These are phyloP conservation scores for Claviceps sp. DNA, from an alignment of 2,329 filamentous ascomycete genomes.

Conservation along the genomic window DNA sequence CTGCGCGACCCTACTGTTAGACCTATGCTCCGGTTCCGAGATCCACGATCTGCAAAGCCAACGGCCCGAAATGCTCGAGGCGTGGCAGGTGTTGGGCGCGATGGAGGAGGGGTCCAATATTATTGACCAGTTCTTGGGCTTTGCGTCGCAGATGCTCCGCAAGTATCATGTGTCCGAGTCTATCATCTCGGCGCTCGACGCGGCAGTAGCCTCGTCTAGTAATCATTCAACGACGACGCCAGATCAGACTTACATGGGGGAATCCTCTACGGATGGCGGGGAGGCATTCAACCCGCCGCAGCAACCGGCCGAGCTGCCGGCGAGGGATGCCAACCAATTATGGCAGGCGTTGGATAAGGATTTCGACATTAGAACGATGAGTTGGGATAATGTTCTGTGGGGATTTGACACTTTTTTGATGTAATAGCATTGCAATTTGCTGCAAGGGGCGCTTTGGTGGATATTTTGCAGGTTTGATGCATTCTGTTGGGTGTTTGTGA, in stretches of 20 bases:
- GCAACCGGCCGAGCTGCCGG: background rate
- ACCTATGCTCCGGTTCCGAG: conserved; percentile 2
- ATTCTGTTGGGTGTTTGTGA: no score
- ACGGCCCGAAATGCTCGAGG: conserved; percentile 2
- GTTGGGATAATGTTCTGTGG: conserved; percentile 6
- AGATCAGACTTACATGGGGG: no score
- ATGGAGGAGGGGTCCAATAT: conserved; percentile 3
- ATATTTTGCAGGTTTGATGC: no score
- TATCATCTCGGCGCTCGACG: background rate
- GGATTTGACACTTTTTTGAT: conserved; percentile 4
- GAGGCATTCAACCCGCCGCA: no score
- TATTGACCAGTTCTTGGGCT: conserved; percentile 3
- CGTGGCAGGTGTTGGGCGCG: conserved; percentile 1
- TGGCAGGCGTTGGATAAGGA: conserved; percentile 5
- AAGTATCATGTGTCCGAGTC: conserved; percentile 1
- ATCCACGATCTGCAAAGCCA: background rate
- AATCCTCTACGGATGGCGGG: background rate
- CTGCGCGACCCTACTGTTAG: conserved; percentile 2
- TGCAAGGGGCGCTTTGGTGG: no score
- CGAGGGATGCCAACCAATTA: background rate
- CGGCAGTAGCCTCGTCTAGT: background rate
- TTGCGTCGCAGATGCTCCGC: conserved; percentile 2
- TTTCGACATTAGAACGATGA: conserved; percentile 5
- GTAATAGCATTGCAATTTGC: background rate
- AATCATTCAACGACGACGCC: no score